phyloP scores from a whole-genome alignment of 2,329 filamentous ascomycete genomes.

The Rutstroemia sp. region DNA sequence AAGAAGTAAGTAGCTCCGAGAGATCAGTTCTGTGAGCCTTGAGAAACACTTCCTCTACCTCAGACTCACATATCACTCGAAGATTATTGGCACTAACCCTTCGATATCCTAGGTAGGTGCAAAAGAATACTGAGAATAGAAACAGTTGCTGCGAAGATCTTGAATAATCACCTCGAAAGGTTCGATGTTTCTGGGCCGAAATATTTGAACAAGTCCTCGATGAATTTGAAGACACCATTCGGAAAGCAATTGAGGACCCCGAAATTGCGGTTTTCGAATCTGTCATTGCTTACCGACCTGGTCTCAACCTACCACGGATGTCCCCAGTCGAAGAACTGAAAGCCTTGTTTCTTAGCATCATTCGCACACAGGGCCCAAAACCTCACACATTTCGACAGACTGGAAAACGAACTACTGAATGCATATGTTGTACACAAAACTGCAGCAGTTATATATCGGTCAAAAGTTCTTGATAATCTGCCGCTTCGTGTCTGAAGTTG shows the following conservation, averaged over 20 bases:
- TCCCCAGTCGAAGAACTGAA: conserved; percentile 31
- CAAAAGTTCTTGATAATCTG: not conserved
- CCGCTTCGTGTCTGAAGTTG: too few relatives aligned
- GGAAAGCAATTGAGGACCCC: conserved; percentile 50
- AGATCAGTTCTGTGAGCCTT: not conserved
- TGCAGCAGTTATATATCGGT: conserved; percentile 44
- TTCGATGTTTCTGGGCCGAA: conserved; percentile 27
- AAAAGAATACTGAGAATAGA: conserved; percentile 76
- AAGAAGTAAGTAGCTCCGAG: conserved; percentile 31
- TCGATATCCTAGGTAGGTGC: conserved; percentile 34
- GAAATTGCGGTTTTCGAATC: conserved; percentile 76
- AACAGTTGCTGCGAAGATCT: conserved; percentile 56
- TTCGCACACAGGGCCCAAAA: conserved; percentile 17
- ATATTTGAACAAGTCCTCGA: conserved; percentile 34
- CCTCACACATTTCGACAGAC: conserved; percentile 37
- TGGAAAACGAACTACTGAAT: conserved; percentile 60
- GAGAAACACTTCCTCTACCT: not conserved
- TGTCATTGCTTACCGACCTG: conserved; percentile 74
- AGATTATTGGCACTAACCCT: not conserved
- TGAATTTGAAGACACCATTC: conserved; percentile 41
- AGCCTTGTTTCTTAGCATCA: conserved; percentile 23
- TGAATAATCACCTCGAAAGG: conserved; percentile 37
- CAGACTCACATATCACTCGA: not conserved
- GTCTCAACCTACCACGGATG: conserved; percentile 48
- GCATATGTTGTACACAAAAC: conserved; percentile 60